Evolutionary conservation across 164 flowering plant species (phyloP).

Genomic region (Magnolia kwangsiensis): DNA sequence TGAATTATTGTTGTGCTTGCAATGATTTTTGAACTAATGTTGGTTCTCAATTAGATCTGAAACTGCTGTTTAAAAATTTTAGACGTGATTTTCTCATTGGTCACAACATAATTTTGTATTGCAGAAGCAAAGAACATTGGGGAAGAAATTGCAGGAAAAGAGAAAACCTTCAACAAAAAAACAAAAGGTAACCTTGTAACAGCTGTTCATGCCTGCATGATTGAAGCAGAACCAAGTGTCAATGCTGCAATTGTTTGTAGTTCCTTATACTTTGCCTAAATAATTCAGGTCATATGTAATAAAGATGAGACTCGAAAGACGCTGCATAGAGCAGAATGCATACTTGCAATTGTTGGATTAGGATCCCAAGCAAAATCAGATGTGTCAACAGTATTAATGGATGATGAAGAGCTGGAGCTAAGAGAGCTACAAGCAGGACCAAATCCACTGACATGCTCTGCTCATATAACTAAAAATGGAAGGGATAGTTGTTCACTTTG

Average conservation of each 20-base stretch:
- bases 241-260: background rate
- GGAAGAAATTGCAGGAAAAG: slow-evolving; percentile 37
- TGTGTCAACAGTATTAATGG: slow-evolving; percentile 39
- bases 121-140: slow-evolving; percentile 41
- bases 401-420: slow-evolving; percentile 94
- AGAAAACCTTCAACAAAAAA: slow-evolving; percentile 41
- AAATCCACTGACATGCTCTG: slow-evolving; percentile 56
- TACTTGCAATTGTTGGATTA: slow-evolving; percentile 50
- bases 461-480: slow-evolving; percentile 50
- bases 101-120: background rate
- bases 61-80: background rate
- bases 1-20: background rate
- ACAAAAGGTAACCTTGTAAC: slow-evolving; percentile 43
- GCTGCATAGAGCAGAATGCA: slow-evolving; percentile 44
- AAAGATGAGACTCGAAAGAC: slow-evolving; percentile 27
- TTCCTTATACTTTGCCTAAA: slow-evolving; percentile 3
- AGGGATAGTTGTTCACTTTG: slow-evolving; percentile 73
- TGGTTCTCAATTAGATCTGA: background rate
- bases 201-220: background rate
- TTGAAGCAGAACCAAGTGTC: slow-evolving; percentile 5
- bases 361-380: slow-evolving; percentile 29
- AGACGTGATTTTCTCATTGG: background rate
- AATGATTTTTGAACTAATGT: background rate
- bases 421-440: slow-evolving; percentile 69
- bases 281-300: slow-evolving; percentile 34